phyloP scores from a whole-genome alignment of 1,284 basidiomycete species.

The Xerocomus cyaneibrunnescens region DNA sequence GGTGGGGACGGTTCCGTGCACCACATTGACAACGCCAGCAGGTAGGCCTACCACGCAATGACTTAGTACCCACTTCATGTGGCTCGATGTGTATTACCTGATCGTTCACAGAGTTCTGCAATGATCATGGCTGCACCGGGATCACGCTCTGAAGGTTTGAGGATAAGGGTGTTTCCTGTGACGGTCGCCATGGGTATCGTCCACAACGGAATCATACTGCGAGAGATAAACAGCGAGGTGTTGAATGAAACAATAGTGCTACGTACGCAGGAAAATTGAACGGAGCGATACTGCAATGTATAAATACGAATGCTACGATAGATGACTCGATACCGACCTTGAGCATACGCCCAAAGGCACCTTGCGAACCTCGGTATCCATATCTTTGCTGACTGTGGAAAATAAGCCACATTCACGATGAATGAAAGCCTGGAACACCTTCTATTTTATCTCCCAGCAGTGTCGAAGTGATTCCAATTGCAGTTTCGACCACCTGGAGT shows the following conservation, averaged over 20 bases:
- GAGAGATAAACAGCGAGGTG: conserved; percentile 15
- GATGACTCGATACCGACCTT: conserved; percentile 42
- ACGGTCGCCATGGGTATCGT: conserved; percentile 86
- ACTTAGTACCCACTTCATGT: conserved; percentile 1
- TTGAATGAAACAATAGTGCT: neutral
- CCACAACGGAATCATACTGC: conserved; percentile 96
- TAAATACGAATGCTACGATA: conserved; percentile 1
- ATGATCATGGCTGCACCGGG: conserved; percentile 98
- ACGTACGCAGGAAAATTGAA: conserved; percentile 91
- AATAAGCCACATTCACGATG: conserved; percentile 2
- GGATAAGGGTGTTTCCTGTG: conserved; percentile 92
- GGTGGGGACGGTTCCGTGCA: conserved; percentile 87
- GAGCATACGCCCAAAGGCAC: conserved; percentile 80
- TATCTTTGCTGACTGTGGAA: conserved; percentile 82
- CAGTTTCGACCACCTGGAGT: conserved; percentile 92
- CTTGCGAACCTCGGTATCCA: conserved; percentile 90
- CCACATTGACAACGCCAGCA: conserved; percentile 81
- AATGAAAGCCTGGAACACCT: conserved; percentile 42
- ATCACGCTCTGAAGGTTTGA: conserved; percentile 96
- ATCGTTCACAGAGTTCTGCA: conserved; percentile 87
- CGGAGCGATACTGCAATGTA: conserved; percentile 70
- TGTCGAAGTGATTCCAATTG: conserved; percentile 80
- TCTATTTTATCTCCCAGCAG: conserved; percentile 91
- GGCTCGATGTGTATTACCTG: conserved; percentile 49
- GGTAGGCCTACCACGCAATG: conserved; percentile 58